phyloP scores from a whole-genome alignment of 148 eudicot species.

The Fagopyrum tataricum region DNA sequence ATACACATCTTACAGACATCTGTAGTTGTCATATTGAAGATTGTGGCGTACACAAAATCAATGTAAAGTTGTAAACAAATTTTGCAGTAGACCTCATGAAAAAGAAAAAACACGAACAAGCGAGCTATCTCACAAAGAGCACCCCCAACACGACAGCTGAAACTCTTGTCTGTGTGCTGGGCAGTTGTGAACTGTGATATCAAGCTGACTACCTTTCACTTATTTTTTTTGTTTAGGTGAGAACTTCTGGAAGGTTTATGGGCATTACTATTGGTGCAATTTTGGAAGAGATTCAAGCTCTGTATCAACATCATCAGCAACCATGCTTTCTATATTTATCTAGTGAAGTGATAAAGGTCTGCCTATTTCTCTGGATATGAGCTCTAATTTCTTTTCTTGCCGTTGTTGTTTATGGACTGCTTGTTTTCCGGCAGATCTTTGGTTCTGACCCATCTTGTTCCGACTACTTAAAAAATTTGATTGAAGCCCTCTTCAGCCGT shows the following conservation, averaged over 20 bases:
- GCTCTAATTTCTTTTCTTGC: constrained; percentile 4
- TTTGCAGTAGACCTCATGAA: neutral
- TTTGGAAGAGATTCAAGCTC: constrained; percentile 88
- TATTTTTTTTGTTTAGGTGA: constrained; percentile 46
- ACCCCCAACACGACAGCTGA: neutral
- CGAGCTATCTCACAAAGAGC: neutral
- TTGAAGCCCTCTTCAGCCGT: constrained; percentile 85
- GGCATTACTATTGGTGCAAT: constrained; percentile 95
- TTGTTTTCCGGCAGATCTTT: constrained; percentile 62
- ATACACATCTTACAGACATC: neutral
- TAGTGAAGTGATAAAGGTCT: constrained; percentile 97
- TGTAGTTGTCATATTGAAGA: neutral
- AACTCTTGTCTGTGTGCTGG: neutral
- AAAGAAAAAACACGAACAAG: neutral
- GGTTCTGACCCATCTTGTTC: constrained; percentile 96
- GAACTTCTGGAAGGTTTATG: constrained; percentile 93
- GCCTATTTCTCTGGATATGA: constrained; percentile 9
- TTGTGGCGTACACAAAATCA: neutral
- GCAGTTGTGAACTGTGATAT: constrained; percentile 8
- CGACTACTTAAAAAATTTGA: constrained; percentile 61
- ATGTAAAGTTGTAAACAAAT: neutral
- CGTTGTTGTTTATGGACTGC: neutral
- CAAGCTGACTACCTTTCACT: constrained; percentile 7
- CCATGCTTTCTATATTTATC: constrained; percentile 98
- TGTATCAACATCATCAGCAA: constrained; percentile 85